phyloP scores from a whole-genome alignment of 495 filamentous ascomycete genomes.

The Penicillium odoratum region DNA sequence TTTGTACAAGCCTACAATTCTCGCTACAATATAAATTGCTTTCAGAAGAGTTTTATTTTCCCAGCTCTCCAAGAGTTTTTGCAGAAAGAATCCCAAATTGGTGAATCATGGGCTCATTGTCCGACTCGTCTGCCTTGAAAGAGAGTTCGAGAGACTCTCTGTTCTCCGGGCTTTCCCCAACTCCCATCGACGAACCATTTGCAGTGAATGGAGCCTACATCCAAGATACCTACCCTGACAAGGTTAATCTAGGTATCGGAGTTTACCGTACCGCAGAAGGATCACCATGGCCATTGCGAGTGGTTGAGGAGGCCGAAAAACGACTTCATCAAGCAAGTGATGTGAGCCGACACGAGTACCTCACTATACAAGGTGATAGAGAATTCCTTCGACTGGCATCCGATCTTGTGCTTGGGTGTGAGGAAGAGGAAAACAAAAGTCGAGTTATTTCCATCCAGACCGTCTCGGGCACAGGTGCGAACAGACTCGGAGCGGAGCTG shows the following conservation, averaged over 20 bases:
- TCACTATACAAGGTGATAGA: constrained; percentile 14
- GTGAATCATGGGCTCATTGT: constrained; percentile 10
- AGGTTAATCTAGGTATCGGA: constrained; percentile 34
- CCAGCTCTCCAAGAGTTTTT: too few species aligned
- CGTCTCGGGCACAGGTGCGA: constrained; percentile 82
- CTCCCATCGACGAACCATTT: constrained; percentile 26
- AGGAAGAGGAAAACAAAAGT: neutral
- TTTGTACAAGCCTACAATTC: neutral
- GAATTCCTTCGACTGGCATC: constrained; percentile 15
- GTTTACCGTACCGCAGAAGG: constrained; percentile 38
- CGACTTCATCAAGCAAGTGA: constrained; percentile 12
- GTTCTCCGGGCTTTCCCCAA: constrained; percentile 21
- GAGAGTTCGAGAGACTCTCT: neutral
- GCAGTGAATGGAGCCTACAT: constrained; percentile 24
- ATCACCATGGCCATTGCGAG: constrained; percentile 35
- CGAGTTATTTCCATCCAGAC: constrained; percentile 53
- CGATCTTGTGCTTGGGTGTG: constrained; percentile 18
- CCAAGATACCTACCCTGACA: constrained; percentile 25
- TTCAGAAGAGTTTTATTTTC: too few species aligned
- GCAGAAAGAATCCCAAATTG: neutral
- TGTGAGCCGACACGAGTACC: constrained; percentile 19
- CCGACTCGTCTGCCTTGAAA: neutral
- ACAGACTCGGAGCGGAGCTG: constrained; percentile 77
- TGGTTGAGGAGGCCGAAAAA: constrained; percentile 28
- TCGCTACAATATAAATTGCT: too few species aligned